Percentiles rank a stretch among this genome's conserved stretches.
phyloP scores from a whole-genome alignment of 768 basidiomycete species.

The Dentipellis fragilis region DNA sequence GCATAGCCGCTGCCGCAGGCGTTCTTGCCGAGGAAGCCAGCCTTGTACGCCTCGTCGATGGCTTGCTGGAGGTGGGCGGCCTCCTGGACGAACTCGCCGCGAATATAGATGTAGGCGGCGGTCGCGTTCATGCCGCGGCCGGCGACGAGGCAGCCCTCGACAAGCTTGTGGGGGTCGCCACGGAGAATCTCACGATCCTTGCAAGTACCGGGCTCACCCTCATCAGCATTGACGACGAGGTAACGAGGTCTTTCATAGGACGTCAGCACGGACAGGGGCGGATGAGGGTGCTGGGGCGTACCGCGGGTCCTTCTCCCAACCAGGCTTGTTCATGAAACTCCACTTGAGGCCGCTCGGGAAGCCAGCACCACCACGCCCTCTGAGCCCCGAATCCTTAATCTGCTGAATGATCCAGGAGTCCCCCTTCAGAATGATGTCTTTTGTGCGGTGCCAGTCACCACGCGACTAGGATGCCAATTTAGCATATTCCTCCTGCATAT shows the following conservation, averaged over 20 bases:
- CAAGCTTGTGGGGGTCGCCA: conserved; percentile 95
- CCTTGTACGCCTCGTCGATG: conserved; percentile 72
- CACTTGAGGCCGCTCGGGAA: conserved; percentile 96
- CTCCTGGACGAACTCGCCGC: conserved; percentile 96
- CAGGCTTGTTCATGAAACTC: conserved; percentile 99
- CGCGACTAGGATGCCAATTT: too few species aligned
- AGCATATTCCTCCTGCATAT: too few species aligned
- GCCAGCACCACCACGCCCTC: conserved; percentile 93
- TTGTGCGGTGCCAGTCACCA: conserved; percentile 97
- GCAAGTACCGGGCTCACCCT: conserved; percentile 98
- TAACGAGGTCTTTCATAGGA: conserved; percentile 68
- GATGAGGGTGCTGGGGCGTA: conserved; percentile 22
- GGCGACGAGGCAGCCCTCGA: conserved; percentile 96
- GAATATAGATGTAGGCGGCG: conserved; percentile 99
- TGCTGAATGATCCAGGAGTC: conserved; percentile 96
- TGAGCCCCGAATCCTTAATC: conserved; percentile 87
- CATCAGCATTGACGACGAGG: conserved; percentile 96
- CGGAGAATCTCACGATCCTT: conserved; percentile 98
- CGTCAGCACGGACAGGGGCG: background rate
- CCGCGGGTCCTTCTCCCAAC: conserved; percentile 91
- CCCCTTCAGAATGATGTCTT: conserved; percentile 91
- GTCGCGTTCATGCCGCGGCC: conserved; percentile 96
- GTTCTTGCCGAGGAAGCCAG: conserved; percentile 57
- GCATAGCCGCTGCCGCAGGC: conserved; percentile 83
- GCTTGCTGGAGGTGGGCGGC: conserved; percentile 91